Percentiles rank a stretch among this genome's conserved stretches.
These are phyloP conservation scores for Xerocomellus intermedius DNA, from an alignment of 768 basidiomycete species.

Conservation along the genomic window DNA sequence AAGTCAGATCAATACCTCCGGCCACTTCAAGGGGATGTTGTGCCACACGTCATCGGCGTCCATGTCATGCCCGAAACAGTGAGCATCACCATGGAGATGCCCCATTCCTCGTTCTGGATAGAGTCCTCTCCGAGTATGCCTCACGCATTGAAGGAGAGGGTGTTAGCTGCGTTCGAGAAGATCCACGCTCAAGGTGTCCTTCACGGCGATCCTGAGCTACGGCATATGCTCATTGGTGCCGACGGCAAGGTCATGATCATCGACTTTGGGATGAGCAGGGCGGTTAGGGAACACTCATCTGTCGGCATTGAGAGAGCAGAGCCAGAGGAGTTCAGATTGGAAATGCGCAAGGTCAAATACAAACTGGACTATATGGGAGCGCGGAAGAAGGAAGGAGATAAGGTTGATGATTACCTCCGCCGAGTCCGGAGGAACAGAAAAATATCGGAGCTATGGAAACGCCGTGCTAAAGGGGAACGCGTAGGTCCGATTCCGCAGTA, in stretches of 20 bases:
- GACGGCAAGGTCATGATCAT: slow-evolving; percentile 54
- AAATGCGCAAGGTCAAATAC: slow-evolving; percentile 57
- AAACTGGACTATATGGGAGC: slow-evolving; percentile 47
- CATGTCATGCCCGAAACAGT: slow-evolving; percentile 39
- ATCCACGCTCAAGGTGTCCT: slow-evolving; percentile 48
- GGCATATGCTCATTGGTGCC: slow-evolving; percentile 54
- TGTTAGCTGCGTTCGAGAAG: slow-evolving; percentile 49
- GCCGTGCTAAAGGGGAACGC: slow-evolving; percentile 28
- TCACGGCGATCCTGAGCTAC: slow-evolving; percentile 47
- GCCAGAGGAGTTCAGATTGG: slow-evolving; percentile 43
- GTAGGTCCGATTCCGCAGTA: slow-evolving; percentile 32
- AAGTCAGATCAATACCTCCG: slow-evolving; percentile 45
- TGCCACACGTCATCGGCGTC: slow-evolving; percentile 54
- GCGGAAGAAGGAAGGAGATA: slow-evolving; percentile 35
- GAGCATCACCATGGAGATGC: slow-evolving; percentile 49
- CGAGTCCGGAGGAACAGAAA: slow-evolving; percentile 30
- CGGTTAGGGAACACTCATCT: slow-evolving; percentile 27
- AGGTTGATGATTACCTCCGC: slow-evolving; percentile 30
- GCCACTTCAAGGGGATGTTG: slow-evolving; percentile 49
- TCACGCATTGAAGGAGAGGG: slow-evolving; percentile 47
- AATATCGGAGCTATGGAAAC: slow-evolving; percentile 25
- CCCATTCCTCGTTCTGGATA: slow-evolving; percentile 60
- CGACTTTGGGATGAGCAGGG: slow-evolving; percentile 49
- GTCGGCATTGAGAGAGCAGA: slow-evolving; percentile 38
- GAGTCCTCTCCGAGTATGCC: slow-evolving; percentile 61